A percentile compares a stretch with the other conserved stretches of the same genome.
Conservation (phyloP, 2,329 filamentous ascomycete genomes). For the Fusarium verticillioides region DNA sequence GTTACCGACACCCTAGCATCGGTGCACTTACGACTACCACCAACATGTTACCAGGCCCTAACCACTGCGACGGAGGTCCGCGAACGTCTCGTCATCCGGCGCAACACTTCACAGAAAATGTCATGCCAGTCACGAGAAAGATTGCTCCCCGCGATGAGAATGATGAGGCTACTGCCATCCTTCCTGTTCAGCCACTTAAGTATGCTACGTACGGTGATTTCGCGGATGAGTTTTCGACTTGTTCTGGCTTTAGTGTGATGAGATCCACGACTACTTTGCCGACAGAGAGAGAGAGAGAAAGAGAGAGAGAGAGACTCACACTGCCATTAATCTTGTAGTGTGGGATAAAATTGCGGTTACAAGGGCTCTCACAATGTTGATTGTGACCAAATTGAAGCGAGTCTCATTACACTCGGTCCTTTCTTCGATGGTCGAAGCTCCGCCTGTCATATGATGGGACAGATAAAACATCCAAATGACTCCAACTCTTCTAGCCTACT, state of each 20-base stretch:
- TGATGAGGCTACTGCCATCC: background rate
- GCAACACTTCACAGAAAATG: background rate
- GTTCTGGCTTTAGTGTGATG: background rate
- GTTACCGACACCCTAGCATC: too few relatives aligned
- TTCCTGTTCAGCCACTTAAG: background rate
- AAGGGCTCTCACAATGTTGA: too few relatives aligned
- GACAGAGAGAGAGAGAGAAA: too few relatives aligned
- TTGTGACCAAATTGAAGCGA: background rate
- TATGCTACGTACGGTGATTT: background rate
- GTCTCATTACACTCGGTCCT: background rate
- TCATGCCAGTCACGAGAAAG: background rate
- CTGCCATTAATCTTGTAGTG: too few relatives aligned
- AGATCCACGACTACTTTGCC: background rate
- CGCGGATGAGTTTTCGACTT: background rate
- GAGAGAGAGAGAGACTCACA: too few relatives aligned
- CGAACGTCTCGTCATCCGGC: too few relatives aligned
- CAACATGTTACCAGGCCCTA: too few relatives aligned
- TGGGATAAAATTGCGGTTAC: too few relatives aligned
- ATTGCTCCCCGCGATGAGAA: background rate
- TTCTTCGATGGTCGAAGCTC: background rate
- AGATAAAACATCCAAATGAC: too few relatives aligned
- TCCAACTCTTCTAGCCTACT: background rate
- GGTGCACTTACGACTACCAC: too few relatives aligned
- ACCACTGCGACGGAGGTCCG: background rate
- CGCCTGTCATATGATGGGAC: fast-evolving